phyloP scores from a whole-genome alignment of 306 rosid species.

The Glycyrrhiza uralensis region DNA sequence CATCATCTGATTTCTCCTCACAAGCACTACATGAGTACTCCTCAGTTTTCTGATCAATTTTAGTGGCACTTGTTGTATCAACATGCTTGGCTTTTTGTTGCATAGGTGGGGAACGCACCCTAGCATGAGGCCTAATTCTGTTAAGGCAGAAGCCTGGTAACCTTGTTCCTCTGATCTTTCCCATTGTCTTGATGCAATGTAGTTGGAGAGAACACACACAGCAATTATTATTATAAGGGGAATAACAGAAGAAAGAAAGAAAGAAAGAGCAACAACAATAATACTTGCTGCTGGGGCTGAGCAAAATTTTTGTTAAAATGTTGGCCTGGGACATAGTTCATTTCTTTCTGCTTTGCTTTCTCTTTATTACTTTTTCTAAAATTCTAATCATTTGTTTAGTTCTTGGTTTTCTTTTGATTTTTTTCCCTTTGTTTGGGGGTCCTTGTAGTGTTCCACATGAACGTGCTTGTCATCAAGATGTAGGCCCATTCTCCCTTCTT shows the following conservation, averaged over 20 bases:
- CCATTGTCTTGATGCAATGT: conserved; percentile 48
- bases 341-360: conserved; percentile 37
- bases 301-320: conserved; percentile 33
- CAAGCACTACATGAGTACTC: conserved; percentile 20
- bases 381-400: conserved; percentile 38
- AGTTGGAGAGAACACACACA: conserved; percentile 10
- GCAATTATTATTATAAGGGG: conserved; percentile 37
- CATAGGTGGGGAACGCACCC: conserved; percentile 69
- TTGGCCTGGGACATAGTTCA: conserved; percentile 39
- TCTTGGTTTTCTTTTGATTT: conserved; percentile 31
- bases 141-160: conserved; percentile 79
- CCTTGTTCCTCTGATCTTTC: conserved; percentile 69
- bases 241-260: not conserved
- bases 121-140: conserved; percentile 80
- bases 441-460: conserved; percentile 44
- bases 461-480: conserved; percentile 77
- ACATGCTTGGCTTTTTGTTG: conserved; percentile 54
- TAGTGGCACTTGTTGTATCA: conserved; percentile 11
- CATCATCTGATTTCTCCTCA: conserved; percentile 37
- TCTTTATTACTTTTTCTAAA: conserved; percentile 42
- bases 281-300: conserved; percentile 21
- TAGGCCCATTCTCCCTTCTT: conserved; percentile 45
- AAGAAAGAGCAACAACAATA: not conserved
- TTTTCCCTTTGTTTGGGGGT: conserved; percentile 37
- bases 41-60: conserved; percentile 25